These are phyloP conservation scores for Coemansia sp. DNA, from an alignment of 192 early-diverging fungal species.

Conservation along the genomic window DNA sequence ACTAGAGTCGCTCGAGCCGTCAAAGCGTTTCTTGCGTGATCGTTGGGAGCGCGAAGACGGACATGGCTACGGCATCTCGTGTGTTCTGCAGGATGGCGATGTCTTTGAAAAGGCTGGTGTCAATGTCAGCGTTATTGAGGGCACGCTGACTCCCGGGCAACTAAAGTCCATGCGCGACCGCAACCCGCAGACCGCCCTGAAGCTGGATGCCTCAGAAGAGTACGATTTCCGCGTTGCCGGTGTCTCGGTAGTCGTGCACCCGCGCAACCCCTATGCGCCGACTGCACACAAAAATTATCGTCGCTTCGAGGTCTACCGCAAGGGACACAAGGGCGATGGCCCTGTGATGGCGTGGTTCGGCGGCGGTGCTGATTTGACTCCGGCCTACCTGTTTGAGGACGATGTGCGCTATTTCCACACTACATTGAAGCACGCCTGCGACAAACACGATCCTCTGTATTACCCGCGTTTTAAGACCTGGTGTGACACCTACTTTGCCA, in stretches of 20 bases:
- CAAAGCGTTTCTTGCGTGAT: constrained; percentile 68
- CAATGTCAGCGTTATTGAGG: constrained; percentile 83
- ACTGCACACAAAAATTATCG: constrained; percentile 97
- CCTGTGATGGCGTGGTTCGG: constrained; percentile 93
- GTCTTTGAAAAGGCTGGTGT: constrained; percentile 99
- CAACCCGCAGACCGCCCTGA: constrained; percentile 51
- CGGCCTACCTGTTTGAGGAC: constrained; percentile 83
- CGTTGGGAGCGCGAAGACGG: constrained; percentile 87
- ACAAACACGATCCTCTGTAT: constrained; percentile 76
- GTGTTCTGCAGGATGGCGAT: constrained; percentile 86
- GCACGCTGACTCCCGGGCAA: constrained; percentile 71
- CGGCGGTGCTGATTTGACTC: constrained; percentile 94
- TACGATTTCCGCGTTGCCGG: constrained; percentile 86
- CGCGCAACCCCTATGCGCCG: constrained; percentile 93
- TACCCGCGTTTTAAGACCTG: constrained; percentile 92
- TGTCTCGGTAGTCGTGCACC: constrained; percentile 90
- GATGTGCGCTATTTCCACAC: constrained; percentile 94
- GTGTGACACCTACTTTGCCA: constrained; percentile 95
- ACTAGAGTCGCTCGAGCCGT: constrained; percentile 61
- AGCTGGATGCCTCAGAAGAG: constrained; percentile 57
- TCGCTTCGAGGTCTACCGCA: constrained; percentile 84
- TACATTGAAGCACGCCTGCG: constrained; percentile 88
- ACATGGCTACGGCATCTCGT: constrained; percentile 82
- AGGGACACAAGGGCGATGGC: constrained; percentile 53
- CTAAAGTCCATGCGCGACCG: constrained; percentile 89